These are phyloP conservation scores for Pinus albicaulis DNA, from an alignment of 75 land plant genomes.

Conservation along the genomic window DNA sequence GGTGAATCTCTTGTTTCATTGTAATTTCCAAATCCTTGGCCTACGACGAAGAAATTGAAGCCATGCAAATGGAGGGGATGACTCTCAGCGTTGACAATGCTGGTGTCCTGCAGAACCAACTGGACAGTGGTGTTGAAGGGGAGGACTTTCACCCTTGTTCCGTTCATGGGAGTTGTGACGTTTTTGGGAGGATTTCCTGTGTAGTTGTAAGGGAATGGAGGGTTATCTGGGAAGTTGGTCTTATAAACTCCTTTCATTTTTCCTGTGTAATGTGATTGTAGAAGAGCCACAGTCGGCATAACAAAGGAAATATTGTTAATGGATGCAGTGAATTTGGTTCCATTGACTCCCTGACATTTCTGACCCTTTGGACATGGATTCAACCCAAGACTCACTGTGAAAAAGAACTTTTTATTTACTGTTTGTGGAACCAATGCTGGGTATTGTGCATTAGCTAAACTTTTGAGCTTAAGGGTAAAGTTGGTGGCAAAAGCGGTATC, in stretches of 20 bases:
- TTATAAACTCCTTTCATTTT: conserved; percentile 21
- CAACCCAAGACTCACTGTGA: conserved; percentile 51
- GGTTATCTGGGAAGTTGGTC: conserved; percentile 29
- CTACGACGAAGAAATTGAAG: conserved; percentile 35
- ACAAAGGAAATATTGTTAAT: conserved; percentile 57
- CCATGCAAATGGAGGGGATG: conserved; percentile 47
- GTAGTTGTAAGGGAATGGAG: conserved; percentile 31
- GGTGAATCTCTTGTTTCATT: conserved; percentile 31
- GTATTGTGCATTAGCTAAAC: conserved; percentile 28
- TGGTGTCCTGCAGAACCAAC: conserved; percentile 34
- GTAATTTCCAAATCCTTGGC: conserved; percentile 45
- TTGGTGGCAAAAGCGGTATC: conserved; percentile 38
- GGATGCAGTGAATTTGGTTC: conserved; percentile 40
- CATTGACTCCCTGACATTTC: conserved; percentile 47
- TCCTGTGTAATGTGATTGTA: conserved; percentile 40
- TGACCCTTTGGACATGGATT: conserved; percentile 41
- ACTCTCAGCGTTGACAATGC: conserved; percentile 24
- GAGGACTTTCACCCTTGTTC: conserved; percentile 17
- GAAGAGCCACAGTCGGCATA: conserved; percentile 40
- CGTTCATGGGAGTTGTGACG: conserved; percentile 17
- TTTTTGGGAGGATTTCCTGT: conserved; percentile 18
- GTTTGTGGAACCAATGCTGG: conserved; percentile 44
- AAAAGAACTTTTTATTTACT: conserved; percentile 44
- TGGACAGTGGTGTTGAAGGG: conserved; percentile 28
- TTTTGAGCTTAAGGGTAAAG: conserved; percentile 28